Evolutionary conservation across 2,329 filamentous ascomycete genomes (phyloP), one percentile per base, ranked within the genome.

Genomic region (Coniochaeta prunicola): DNA sequence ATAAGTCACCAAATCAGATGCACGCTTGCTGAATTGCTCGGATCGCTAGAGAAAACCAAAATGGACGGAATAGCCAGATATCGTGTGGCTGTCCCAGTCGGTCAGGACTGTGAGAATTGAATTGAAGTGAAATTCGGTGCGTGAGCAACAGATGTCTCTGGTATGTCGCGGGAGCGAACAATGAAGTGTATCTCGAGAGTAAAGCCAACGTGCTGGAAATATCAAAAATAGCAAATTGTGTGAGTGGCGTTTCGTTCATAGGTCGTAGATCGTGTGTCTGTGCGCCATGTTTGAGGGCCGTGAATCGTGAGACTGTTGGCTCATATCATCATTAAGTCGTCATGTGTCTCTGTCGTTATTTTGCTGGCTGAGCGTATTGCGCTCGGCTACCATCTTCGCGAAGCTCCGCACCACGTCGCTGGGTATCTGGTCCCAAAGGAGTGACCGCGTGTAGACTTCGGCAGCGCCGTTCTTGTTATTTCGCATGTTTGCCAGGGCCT

Each of bases 371-470:
- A 45, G 40, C 19, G 40, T 24, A 73, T 81, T 87, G 74, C 83
- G 88, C 69, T 94, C 89, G 64, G 89, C 85, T 66, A 96, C 89
- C 83, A 96, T 92, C 74, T 91, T 90, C 68, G 90, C 90, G 78
- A 97, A 97, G 71, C 93, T 91, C 66, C 87, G 86, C 58, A 99
- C 91, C 55, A 97, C 92, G 64, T 97, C 92, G 66, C 86, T 83
- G 15, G 94, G 92, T 66, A 97, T 92, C 74, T 92, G 90, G 69
- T 97, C 92, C 91, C 91, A 96, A 59, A 97, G 85, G 62, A 97
- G 81, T 62, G 91, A 96, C 59, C 93, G 85, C 34, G 92, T 96
- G 76, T 96, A 96, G 45, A 97, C 90, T 68, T 97, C 92, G 59
- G 92, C 90, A 54, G 88, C 89, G 57, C 84, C 83, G 65, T 89